These are phyloP conservation scores for Alternaria metachromatica DNA, from an alignment of 2,329 filamentous ascomycete species.

Conservation along the genomic window DNA sequence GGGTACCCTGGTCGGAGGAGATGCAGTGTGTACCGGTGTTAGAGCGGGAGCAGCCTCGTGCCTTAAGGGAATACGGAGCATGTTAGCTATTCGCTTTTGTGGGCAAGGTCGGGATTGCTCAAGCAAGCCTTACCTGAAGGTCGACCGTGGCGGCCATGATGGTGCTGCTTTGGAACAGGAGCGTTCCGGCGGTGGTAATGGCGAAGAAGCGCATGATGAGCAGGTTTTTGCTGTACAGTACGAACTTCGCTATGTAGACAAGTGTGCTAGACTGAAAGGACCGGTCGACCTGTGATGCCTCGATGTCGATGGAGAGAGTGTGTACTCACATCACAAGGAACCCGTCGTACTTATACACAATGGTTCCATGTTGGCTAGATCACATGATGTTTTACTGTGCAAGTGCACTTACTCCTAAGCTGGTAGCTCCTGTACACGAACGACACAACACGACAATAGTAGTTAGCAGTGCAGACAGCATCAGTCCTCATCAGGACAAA, in stretches of 20 bases:
- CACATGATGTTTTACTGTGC: background rate
- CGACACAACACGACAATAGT: accelerated
- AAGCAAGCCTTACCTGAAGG: background rate
- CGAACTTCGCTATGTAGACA: background rate
- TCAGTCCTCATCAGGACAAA: background rate
- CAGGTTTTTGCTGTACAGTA: background rate
- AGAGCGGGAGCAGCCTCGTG: background rate
- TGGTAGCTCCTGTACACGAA: background rate
- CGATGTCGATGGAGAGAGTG: background rate
- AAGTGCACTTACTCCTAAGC: background rate
- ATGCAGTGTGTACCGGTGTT: background rate
- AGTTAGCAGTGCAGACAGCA: background rate
- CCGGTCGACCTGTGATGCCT: background rate
- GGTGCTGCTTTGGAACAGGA: background rate
- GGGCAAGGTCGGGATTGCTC: accelerated
- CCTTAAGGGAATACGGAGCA: background rate
- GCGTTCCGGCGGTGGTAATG: background rate
- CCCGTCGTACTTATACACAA: background rate
- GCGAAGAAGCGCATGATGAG: background rate
- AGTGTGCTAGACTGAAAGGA: background rate
- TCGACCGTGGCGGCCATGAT: background rate
- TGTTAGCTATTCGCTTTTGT: background rate
- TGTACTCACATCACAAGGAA: background rate
- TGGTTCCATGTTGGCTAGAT: background rate
- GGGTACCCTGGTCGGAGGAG: background rate